Conservation (phyloP, 2,329 filamentous ascomycete genomes). For the Talaromyces sp. region DNA sequence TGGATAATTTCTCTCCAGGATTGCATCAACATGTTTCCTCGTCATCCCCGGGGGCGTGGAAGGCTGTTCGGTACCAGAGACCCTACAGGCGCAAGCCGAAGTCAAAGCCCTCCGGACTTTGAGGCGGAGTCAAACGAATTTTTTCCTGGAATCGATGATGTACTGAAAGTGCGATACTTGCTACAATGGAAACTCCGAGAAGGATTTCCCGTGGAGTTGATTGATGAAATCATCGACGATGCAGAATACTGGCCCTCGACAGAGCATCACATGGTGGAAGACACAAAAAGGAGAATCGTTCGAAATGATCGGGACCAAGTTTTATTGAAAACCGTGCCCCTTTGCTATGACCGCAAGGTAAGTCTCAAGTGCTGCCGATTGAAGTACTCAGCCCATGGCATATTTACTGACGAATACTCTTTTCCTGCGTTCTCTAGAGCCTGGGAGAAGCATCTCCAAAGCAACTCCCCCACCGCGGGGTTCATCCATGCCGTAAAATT, state of each 20-base stretch:
- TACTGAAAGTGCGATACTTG: constrained; percentile 36
- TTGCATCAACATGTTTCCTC: too few relatives aligned
- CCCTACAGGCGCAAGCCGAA: too few relatives aligned
- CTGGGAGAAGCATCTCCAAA: constrained; percentile 21
- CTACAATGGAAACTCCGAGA: constrained; percentile 32
- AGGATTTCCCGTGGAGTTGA: constrained; percentile 39
- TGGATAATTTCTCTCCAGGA: too few relatives aligned
- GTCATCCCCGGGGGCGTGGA: too few relatives aligned
- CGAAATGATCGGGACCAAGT: constrained; percentile 37
- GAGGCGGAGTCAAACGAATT: constrained; percentile 15
- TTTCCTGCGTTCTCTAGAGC: constrained; percentile 10
- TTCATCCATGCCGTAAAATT: constrained; percentile 44
- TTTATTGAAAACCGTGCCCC: constrained; percentile 37
- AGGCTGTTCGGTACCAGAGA: too few relatives aligned
- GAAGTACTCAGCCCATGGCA: constrained; percentile 8
- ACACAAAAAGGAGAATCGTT: constrained; percentile 19
- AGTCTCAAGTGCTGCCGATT: not conserved
- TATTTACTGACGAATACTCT: constrained; percentile 2
- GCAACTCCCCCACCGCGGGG: constrained; percentile 36
- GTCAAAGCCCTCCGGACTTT: too few relatives aligned
- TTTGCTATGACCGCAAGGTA: constrained; percentile 39
- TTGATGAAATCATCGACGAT: constrained; percentile 44
- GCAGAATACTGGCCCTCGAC: constrained; percentile 41
- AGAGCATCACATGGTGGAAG: constrained; percentile 20
- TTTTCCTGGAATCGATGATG: constrained; percentile 36